Conservation (phyloP, 352 stramenopile species). For the Phytophthora fragariae region DNA sequence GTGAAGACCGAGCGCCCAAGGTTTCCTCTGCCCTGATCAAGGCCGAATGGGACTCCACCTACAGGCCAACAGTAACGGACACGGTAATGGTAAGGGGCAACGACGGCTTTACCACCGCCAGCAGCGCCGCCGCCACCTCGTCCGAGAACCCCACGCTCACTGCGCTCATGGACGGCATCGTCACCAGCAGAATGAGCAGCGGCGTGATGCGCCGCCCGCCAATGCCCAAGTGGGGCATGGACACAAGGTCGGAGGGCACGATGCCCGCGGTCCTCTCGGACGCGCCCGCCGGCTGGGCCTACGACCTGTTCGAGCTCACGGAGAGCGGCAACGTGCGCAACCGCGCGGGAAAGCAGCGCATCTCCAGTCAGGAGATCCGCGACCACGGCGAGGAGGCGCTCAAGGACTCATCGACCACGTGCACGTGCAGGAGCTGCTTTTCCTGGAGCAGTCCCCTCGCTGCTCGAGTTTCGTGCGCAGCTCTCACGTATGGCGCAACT, state of each 20-base stretch:
- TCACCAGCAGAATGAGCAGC: conserved; percentile 19
- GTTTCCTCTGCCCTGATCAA: conserved; percentile 55
- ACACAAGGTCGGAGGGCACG: conserved; percentile 76
- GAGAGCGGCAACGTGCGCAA: conserved; percentile 64
- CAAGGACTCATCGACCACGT: conserved; percentile 75
- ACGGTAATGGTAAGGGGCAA: too few relatives aligned
- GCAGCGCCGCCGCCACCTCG: neutral
- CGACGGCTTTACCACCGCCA: neutral
- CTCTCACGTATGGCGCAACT: conserved; percentile 78
- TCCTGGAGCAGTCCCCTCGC: conserved; percentile 76
- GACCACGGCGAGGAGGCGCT: conserved; percentile 78
- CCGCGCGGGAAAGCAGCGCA: conserved; percentile 49
- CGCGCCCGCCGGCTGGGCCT: conserved; percentile 52
- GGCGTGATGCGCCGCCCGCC: too few relatives aligned
- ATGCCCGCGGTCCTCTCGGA: conserved; percentile 52
- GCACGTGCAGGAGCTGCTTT: conserved; percentile 80
- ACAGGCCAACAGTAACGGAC: conserved; percentile 14
- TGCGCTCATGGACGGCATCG: conserved; percentile 53
- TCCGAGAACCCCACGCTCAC: conserved; percentile 37
- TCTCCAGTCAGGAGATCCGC: conserved; percentile 77
- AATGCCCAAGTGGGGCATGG: conserved; percentile 60
- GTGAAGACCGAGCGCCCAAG: too few relatives aligned
- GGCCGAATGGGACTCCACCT: conserved; percentile 73
- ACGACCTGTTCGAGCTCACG: conserved; percentile 68
- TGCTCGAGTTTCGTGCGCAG: conserved; percentile 41